Conservation (phyloP, 768 basidiomycete genomes). For the Paxillus involutus region DNA sequence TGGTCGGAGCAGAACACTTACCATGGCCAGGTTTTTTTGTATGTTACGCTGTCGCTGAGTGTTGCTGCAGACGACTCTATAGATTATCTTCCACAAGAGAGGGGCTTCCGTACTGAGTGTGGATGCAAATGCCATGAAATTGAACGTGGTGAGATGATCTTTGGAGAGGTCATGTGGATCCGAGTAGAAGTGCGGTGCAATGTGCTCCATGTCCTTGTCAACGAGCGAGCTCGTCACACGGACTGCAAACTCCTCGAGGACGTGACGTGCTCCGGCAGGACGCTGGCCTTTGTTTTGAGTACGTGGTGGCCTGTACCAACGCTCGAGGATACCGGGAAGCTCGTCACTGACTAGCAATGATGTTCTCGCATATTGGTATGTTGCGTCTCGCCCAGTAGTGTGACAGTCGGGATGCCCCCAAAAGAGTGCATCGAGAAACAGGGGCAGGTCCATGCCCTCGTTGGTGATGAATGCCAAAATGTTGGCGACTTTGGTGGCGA, state of each 20-base stretch:
- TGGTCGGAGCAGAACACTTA: too few species aligned
- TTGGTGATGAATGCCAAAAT: too few species aligned
- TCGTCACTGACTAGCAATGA: conserved; percentile 16
- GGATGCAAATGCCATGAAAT: conserved; percentile 4
- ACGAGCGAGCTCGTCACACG: neutral
- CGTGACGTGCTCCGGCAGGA: conserved; percentile 12
- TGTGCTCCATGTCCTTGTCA: conserved; percentile 14
- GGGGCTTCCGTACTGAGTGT: neutral
- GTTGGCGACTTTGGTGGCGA: too few species aligned
- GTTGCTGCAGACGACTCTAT: conserved; percentile 2
- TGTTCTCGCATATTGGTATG: conserved; percentile 11
- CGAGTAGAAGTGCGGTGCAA: neutral
- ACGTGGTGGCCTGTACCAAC: conserved; percentile 28
- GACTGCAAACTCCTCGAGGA: conserved; percentile 22
- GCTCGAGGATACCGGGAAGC: conserved; percentile 18
- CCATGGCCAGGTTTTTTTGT: conserved; percentile 17
- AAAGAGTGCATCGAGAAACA: conserved; percentile 4
- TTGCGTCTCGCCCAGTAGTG: neutral
- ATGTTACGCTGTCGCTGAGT: conserved; percentile 10
- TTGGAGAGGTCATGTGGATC: conserved; percentile 13
- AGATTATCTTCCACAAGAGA: conserved; percentile 6
- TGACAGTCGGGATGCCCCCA: conserved; percentile 17
- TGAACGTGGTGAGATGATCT: conserved; percentile 9
- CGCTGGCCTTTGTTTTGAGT: conserved; percentile 7
- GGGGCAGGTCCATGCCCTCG: too few species aligned